Percentiles rank a stretch among this genome's conserved stretches.
Conservation (phyloP, 2,329 filamentous ascomycete genomes). For the Trichoderma pleuroti region DNA sequence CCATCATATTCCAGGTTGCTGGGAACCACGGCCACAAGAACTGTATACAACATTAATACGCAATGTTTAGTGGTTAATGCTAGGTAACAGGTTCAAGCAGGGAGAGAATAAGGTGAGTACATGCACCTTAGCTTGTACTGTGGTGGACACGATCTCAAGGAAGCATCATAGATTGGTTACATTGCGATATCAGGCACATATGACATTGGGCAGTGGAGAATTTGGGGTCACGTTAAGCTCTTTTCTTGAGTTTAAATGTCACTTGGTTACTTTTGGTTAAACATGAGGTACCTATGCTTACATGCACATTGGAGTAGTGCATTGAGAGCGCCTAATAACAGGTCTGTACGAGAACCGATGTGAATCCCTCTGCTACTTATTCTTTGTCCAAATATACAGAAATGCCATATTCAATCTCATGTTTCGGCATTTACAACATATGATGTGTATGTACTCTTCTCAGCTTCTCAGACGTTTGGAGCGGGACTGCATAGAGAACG, state of each 20-base stretch:
- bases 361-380: neutral
- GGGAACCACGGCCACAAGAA: neutral
- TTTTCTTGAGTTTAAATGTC: neutral
- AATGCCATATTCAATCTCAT: neutral
- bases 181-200: neutral
- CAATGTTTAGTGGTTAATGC: neutral
- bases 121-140: neutral
- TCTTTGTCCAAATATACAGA: neutral
- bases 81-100: neutral
- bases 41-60: neutral
- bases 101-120: neutral
- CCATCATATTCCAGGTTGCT: neutral
- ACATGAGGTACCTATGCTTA: no score
- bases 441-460: neutral
- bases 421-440: neutral
- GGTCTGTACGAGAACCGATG: no score
- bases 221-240: neutral
- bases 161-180: neutral
- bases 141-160: neutral
- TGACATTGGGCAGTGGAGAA: neutral
- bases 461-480: neutral
- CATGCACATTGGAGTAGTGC: no score
- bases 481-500: neutral
- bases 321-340: no score
- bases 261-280: no score